Evolutionary conservation across 495 filamentous ascomycete species (phyloP), one percentile per base, ranked within the genome.

Genomic region (Penicillium odoratum): DNA sequence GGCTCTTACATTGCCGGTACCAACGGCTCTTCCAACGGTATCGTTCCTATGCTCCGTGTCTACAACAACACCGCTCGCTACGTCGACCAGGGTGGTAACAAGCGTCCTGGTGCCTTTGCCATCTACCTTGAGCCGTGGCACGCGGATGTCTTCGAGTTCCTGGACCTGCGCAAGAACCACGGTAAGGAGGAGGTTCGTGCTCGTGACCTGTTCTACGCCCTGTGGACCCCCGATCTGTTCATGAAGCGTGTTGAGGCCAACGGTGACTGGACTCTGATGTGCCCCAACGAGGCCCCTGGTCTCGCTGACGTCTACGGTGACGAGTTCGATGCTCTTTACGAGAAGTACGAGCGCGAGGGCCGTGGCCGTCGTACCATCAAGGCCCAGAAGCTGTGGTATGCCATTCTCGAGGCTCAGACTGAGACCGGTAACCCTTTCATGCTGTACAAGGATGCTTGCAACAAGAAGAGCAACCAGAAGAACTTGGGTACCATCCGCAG

Each of bases 81-180:
- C 70, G 94, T 98, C 51, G 94, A 98, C 69, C 94, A 98, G 77
- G 94, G 94, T 76, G 94, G 94, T 66, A 98, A 98, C 83, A 98
- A 98, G 85, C 90, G 94, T 45, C 94, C 94, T 34, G 94, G 94
- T 76, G 94, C 94, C 51, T 98, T 98, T 72, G 94, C 94, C 62
- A 95, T 98, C 74, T 98, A 98, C 77, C 82, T 98, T n/a, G 94
- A 98, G 81, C 94, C 94, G 16, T 98, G 94, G 94, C 94, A 98
- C 77, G 88, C 93, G 21, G 94, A 98, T 78, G 88, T 98, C 40
- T 97, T 97, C 66, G 88, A 93, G 69, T 98, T 95, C 82, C 83
- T 98, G 61, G 94, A 98, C 68, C 85, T 98, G 45, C 88, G 94
- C 60, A 98, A 98, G 86, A 98, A 98, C 75, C 94, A 98, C 72